Conservation (phyloP, 202 grass and related monocot species). For the Cymbopogon flexuosus region DNA sequence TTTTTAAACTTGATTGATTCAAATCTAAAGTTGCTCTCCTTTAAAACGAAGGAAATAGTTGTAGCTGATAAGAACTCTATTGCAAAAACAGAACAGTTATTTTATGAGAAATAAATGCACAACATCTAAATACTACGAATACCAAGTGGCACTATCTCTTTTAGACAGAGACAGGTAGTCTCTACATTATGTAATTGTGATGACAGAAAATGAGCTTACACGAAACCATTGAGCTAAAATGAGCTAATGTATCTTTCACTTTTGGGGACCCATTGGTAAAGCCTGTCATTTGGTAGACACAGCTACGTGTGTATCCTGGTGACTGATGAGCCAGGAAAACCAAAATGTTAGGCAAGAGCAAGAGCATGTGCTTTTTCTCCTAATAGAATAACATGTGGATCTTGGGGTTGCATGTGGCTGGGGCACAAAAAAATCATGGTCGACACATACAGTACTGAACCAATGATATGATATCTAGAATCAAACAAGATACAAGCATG, state of each 20-base stretch:
- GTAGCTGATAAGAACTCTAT: too few species aligned
- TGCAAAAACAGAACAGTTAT: neutral
- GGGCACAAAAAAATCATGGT: neutral
- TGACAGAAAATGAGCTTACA: neutral
- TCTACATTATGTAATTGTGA: neutral
- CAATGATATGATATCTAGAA: slow-evolving; percentile 36
- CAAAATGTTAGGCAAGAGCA: slow-evolving; percentile 26
- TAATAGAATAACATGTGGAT: neutral
- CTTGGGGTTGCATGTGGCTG: slow-evolving; percentile 20
- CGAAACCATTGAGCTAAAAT: neutral
- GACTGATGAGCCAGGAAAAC: neutral
- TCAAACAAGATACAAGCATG: slow-evolving; percentile 28
- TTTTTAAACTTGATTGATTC: too few species aligned
- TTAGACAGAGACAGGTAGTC: neutral
- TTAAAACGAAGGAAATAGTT: too few species aligned
- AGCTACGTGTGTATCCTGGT: neutral
- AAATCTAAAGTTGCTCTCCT: too few species aligned
- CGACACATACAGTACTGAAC: slow-evolving; percentile 1
- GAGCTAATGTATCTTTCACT: neutral
- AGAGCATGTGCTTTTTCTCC: neutral
- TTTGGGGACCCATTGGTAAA: neutral
- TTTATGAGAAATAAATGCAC: neutral
- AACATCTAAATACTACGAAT: neutral
- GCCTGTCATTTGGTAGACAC: neutral
- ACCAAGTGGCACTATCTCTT: neutral